phyloP scores from a whole-genome alignment of 2,329 filamentous ascomycete genomes.

The Beauveria pseudobassiana region DNA sequence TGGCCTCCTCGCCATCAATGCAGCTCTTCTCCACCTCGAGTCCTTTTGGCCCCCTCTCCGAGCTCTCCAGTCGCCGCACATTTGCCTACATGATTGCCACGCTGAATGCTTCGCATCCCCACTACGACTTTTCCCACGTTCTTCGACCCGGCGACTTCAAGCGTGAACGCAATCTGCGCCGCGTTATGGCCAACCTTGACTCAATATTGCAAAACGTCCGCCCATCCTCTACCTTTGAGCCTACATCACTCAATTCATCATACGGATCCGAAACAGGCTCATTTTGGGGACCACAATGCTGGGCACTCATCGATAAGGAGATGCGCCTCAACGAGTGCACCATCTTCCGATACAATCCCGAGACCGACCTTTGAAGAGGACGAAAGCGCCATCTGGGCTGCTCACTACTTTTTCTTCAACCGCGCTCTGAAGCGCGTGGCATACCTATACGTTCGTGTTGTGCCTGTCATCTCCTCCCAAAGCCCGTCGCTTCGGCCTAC shows the following conservation, averaged over 20 bases:
- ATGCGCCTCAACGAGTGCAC: slow-evolving; percentile 87
- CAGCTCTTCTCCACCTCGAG: slow-evolving; percentile 68
- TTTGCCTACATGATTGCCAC: slow-evolving; percentile 97
- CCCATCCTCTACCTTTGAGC: slow-evolving; percentile 45
- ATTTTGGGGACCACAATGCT: slow-evolving; percentile 83
- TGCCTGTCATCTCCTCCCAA: slow-evolving; percentile 64
- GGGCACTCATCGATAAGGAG: slow-evolving; percentile 86
- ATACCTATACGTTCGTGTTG: slow-evolving; percentile 86
- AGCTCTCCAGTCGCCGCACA: slow-evolving; percentile 80
- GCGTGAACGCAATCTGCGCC: slow-evolving; percentile 69
- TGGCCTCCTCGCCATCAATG: slow-evolving; percentile 54
- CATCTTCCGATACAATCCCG: slow-evolving; percentile 82
- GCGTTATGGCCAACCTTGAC: slow-evolving; percentile 81
- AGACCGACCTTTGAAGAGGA: slow-evolving; percentile 89
- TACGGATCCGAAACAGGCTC: slow-evolving; percentile 43
- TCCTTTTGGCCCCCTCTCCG: slow-evolving; percentile 84
- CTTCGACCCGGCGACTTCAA: slow-evolving; percentile 85
- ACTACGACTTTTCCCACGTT: slow-evolving; percentile 95
- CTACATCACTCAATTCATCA: slow-evolving; percentile 34
- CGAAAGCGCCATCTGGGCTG: slow-evolving; percentile 87
- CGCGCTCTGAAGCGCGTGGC: slow-evolving; percentile 84
- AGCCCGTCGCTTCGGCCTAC: slow-evolving; percentile 41
- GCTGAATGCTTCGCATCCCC: slow-evolving; percentile 79
- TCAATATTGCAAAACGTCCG: slow-evolving; percentile 81
- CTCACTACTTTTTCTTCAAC: slow-evolving; percentile 98